Base-by-base conservation (phyloP, 2,329 filamentous ascomycete species). In the Colletotrichum graminicola region DNA sequence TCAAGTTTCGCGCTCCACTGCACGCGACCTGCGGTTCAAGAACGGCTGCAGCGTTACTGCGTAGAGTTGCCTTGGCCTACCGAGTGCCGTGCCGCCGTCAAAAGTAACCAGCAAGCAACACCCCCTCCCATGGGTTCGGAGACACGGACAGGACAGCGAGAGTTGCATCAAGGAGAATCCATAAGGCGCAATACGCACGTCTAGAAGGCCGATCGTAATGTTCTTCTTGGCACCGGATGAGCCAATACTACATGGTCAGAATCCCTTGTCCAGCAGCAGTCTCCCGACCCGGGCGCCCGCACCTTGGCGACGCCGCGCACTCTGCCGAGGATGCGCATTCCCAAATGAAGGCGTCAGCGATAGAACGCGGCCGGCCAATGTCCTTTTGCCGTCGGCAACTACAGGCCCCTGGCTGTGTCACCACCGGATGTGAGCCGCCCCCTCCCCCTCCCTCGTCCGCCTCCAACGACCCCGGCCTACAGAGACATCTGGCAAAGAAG, bases 351-450 rank as follows among this genome's bases (percentile, higher is more conserved):
- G 49, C 55, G 56, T 56, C 47, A 29, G 6, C 49, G 16, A 67
- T 62, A 47, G 16, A 49, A 60, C 45, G 39, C 32, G 43, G 43
- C 49, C 34, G 32, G 12, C 45, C 36, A 70, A 61, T 67, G 63
- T 67, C 62, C 62, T 67, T 70, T 70, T 70, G 56, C 63, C 67
- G 16, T 62, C 63, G 29, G 47, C 52, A 52, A 23, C 54, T 47
- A 43, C 41, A n/a, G 32, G 47, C 32, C 32, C 18, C 36, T 47
- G 34, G 52, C 36, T 56, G 45, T 63, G 59, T 41, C 45, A 65
- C 51, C 45, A 65, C 66, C 36, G 29, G 47, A 39, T 6, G 34
- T 14, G 26, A 52, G 41, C 16, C 16, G 3, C n/a, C 34, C 26
- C 23, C 8, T n/a, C 3, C 41, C 41, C 34, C 34, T 36, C 34